A percentile compares a stretch with the other conserved stretches of the same genome.
Evolutionary conservation across 2,329 filamentous ascomycete genomes (phyloP).

Genomic region (Cladosporium sp.): DNA sequence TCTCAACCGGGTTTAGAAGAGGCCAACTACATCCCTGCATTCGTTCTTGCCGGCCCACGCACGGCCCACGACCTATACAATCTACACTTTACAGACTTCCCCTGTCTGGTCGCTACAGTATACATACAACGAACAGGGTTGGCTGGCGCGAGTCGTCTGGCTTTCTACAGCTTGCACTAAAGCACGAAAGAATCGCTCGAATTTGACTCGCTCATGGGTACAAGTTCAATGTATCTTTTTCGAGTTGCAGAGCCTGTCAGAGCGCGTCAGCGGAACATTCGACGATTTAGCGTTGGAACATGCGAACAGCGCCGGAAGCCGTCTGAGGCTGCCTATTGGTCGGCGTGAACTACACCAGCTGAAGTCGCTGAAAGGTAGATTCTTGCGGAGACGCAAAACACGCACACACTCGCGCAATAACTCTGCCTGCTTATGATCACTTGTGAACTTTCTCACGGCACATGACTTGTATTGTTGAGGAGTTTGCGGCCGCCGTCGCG

Average conservation of each 20-base stretch:
- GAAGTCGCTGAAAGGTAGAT: constrained; percentile 2
- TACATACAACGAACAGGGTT: too few relatives aligned
- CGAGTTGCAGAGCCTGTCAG: neutral
- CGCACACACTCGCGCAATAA: neutral
- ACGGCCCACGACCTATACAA: neutral
- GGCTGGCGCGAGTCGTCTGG: too few relatives aligned
- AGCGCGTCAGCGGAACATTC: constrained; percentile 1
- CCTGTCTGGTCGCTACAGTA: too few relatives aligned
- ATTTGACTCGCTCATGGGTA: too few relatives aligned
- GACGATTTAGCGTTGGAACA: constrained; percentile 7
- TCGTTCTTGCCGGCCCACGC: neutral
- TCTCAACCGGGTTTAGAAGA: neutral
- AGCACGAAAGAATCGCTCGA: too few relatives aligned
- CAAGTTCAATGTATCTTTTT: too few relatives aligned
- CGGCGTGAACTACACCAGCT: neutral
- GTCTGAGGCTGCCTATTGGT: constrained; percentile 1
- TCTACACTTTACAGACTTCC: too few relatives aligned
- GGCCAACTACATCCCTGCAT: neutral
- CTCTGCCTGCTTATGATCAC: neutral
- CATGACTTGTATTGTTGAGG: neutral
- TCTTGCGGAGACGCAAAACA: neutral
- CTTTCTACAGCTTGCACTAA: too few relatives aligned
- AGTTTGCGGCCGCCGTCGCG: neutral
- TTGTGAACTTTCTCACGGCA: neutral
- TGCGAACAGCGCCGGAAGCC: neutral